Conservation (phyloP, 176 grass and related monocot species). For the Avena insularis region DNA sequence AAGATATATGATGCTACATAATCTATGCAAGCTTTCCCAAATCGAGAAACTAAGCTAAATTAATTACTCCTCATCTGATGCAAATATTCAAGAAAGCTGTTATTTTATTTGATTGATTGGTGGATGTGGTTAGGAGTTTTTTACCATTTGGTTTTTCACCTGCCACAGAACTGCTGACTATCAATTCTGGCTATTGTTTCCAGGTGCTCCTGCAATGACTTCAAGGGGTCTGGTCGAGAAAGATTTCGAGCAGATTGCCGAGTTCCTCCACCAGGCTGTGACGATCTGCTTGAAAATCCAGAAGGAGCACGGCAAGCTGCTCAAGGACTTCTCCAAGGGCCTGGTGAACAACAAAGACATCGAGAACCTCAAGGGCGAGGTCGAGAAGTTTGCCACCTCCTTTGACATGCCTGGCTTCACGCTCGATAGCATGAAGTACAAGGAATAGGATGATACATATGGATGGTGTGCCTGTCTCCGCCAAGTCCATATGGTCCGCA, state of each 20-base stretch:
- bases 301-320: conserved; percentile 70
- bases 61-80: conserved; percentile 2
- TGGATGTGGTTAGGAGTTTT: not conserved
- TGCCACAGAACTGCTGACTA: not conserved
- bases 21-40: not conserved
- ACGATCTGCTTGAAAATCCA: conserved; percentile 67
- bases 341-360: conserved; percentile 73
- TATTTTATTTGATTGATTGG: not conserved
- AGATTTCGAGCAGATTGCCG: conserved; percentile 71
- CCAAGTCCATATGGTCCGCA: not conserved
- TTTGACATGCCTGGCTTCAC: conserved; percentile 89
- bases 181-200: not conserved
- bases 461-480: not conserved
- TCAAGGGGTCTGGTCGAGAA: conserved; percentile 86
- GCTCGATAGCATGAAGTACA: conserved; percentile 80
- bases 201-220: conserved; percentile 91
- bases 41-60: not conserved
- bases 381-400: conserved; percentile 71
- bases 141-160: not conserved
- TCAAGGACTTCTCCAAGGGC: conserved; percentile 61
- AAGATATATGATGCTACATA: not conserved
- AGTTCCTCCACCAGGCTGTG: conserved; percentile 75
- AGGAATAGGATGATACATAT: conserved; percentile 45
- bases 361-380: conserved; percentile 55
- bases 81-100: not conserved